Evolutionary conservation across 2,329 filamentous ascomycete genomes (phyloP), one percentile per base, ranked within the genome.

Genomic region (Madurella fahalii): DNA sequence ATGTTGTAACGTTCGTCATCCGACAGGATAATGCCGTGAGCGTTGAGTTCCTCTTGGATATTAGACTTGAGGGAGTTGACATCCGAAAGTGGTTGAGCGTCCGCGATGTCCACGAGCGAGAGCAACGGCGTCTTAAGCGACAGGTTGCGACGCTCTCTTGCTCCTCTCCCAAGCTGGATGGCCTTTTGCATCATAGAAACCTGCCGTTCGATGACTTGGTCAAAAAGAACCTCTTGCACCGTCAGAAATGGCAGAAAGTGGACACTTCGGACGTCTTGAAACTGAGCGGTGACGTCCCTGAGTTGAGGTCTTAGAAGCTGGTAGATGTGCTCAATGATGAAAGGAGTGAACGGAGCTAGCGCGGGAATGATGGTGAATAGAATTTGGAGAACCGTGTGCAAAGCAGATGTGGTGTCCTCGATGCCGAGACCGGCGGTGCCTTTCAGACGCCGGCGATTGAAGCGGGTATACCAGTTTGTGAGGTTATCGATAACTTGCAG

Each of bases 321-420:
- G 74, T 96, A 99, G 69, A 99, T 95, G 69, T 86, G 93, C 65
- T 99, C 94, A 57, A 91, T 92, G 64, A 97, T 81, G 77, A 97
- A 99, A 9, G 94, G 93, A 0, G 88, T 95, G 72, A 99, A 97
- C 2, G 93, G 93, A 12, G 94, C 93, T 47, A 99, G 81, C 40
- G 88, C 90, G 59, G 90, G 83, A 67, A 89, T 87, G 32, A 97
- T 79, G 3, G 91, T 96, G 74, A 86, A 96, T 17, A 97, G 78
- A 52, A 96, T 89, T 72, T 96, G 90, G 65, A 95, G 96, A 7
- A 97, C 81, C 2, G 93, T 92, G 72, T 96, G 96, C 50, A 97
- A 78, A 0, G 93, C 93, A 66, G 95, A 89, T 45, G 86, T 77
- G 11, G 94, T 96, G 69, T 97, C 93, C 25, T 25, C 7, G 25